These are phyloP conservation scores for Podaxis sp. DNA, from an alignment of 768 basidiomycete genomes.

Conservation along the genomic window DNA sequence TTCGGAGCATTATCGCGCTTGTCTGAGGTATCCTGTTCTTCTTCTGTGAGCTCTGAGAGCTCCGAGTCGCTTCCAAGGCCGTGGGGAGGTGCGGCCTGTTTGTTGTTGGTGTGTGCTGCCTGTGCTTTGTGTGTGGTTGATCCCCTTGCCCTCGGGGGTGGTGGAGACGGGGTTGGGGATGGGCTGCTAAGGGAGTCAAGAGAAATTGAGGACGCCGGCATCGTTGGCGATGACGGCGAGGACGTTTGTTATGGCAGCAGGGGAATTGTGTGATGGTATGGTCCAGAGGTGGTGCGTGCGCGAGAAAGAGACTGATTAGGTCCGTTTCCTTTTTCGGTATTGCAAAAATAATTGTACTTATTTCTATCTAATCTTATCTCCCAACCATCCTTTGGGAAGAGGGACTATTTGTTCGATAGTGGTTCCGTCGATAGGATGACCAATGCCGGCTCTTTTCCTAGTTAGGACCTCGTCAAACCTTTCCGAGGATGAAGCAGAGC, in stretches of 20 bases:
- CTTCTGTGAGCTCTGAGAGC: slow-evolving; percentile 82
- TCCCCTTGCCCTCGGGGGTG: slow-evolving; percentile 24
- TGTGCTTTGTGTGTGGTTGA: slow-evolving; percentile 15
- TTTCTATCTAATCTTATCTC: slow-evolving; percentile 11
- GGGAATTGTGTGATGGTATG: slow-evolving; percentile 21
- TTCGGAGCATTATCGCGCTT: slow-evolving; percentile 23
- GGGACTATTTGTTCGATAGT: neutral
- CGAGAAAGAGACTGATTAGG: slow-evolving; percentile 33
- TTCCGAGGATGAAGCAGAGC: no score
- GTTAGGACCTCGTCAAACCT: no score
- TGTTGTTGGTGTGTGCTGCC: slow-evolving; percentile 25
- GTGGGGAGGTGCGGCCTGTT: slow-evolving; percentile 18
- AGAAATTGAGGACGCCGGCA: slow-evolving; percentile 41
- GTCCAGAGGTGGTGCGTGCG: slow-evolving; percentile 35
- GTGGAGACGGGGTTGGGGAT: slow-evolving; percentile 55
- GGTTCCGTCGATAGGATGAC: no score
- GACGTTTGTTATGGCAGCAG: slow-evolving; percentile 16
- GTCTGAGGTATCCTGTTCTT: slow-evolving; percentile 55
- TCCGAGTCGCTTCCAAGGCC: slow-evolving; percentile 65
- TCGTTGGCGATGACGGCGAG: slow-evolving; percentile 27
- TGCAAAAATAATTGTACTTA: slow-evolving; percentile 3
- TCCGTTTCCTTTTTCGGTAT: slow-evolving; percentile 22
- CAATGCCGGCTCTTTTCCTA: no score
- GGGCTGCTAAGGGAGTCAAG: slow-evolving; percentile 67
- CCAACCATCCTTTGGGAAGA: neutral